Conservation (phyloP, 2,329 filamentous ascomycete species). For the Fusarium sp. region DNA sequence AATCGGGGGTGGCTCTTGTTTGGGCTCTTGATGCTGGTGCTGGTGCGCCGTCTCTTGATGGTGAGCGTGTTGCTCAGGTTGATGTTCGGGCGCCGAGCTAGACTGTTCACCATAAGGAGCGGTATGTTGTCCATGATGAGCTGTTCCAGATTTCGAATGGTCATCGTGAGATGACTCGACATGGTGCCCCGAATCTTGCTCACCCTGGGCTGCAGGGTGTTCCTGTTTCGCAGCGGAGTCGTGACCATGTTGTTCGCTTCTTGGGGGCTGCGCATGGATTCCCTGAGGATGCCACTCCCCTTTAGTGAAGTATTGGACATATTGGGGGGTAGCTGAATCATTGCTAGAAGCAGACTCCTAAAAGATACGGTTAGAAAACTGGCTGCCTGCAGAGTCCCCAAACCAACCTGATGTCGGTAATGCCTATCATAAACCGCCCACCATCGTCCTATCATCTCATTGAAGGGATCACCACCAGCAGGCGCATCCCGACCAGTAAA, state of each 20-base stretch:
- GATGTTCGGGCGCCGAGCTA: slow-evolving; percentile 52
- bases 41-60: slow-evolving; percentile 34
- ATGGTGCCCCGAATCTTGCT: slow-evolving; percentile 22
- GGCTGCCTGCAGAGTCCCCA: not conserved
- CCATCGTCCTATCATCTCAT: slow-evolving; percentile 89
- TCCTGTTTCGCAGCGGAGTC: slow-evolving; percentile 33
- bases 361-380: slow-evolving; percentile 17
- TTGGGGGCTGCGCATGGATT: slow-evolving; percentile 38
- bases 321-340: slow-evolving; percentile 47
- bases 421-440: slow-evolving; percentile 95
- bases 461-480: slow-evolving; percentile 74
- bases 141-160: slow-evolving; percentile 35
- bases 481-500: slow-evolving; percentile 69
- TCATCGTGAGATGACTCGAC: slow-evolving; percentile 35
- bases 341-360: slow-evolving; percentile 40
- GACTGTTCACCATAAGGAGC: slow-evolving; percentile 54
- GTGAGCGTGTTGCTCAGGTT: slow-evolving; percentile 37
- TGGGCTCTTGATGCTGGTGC: slow-evolving; percentile 41
- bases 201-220: slow-evolving; percentile 20
- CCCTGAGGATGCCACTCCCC: slow-evolving; percentile 61
- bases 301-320: slow-evolving; percentile 67
- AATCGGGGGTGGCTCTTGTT: slow-evolving; percentile 43
- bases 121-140: slow-evolving; percentile 39
- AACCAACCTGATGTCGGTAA: slow-evolving; percentile 70
- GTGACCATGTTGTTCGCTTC: slow-evolving; percentile 45